phyloP scores from a whole-genome alignment of 805 yeast genomes.

The Ogataea sp. region DNA sequence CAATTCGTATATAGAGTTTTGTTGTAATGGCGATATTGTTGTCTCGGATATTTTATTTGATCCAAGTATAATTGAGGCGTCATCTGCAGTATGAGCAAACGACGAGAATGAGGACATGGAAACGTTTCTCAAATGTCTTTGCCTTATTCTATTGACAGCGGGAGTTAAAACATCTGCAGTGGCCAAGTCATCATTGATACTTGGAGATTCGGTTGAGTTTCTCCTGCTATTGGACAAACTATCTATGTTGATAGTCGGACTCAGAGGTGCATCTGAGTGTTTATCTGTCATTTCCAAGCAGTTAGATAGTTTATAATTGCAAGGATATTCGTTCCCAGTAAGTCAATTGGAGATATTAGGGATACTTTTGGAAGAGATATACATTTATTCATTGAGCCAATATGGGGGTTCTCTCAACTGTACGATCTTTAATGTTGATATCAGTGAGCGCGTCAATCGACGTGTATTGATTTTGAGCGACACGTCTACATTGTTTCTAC shows the following conservation, averaged over 20 bases:
- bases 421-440: too few species aligned
- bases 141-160: not conserved
- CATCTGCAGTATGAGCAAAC: constrained; percentile 16
- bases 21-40: constrained; percentile 50
- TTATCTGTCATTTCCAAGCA: too few species aligned
- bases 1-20: constrained; percentile 71
- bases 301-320: too few species aligned
- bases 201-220: constrained; percentile 7
- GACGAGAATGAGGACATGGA: constrained; percentile 20
- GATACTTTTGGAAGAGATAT: too few species aligned
- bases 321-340: too few species aligned
- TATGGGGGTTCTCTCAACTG: too few species aligned
- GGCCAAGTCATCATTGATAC: constrained; percentile 10
- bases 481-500: too few species aligned
- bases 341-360: too few species aligned
- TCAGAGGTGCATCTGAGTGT: too few species aligned
- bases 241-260: not conserved
- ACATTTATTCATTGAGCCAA: too few species aligned
- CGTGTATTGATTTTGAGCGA: too few species aligned
- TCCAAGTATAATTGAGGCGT: constrained; percentile 28
- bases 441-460: too few species aligned
- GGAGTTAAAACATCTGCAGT: constrained; percentile 1
- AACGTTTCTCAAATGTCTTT: constrained; percentile 11
- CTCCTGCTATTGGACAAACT: not conserved
- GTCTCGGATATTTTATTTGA: constrained; percentile 30